Evolutionary conservation across 129 eudicot genomes (phyloP), one percentile per base, ranked within the genome.

Genomic region (Sambucus nigra): DNA sequence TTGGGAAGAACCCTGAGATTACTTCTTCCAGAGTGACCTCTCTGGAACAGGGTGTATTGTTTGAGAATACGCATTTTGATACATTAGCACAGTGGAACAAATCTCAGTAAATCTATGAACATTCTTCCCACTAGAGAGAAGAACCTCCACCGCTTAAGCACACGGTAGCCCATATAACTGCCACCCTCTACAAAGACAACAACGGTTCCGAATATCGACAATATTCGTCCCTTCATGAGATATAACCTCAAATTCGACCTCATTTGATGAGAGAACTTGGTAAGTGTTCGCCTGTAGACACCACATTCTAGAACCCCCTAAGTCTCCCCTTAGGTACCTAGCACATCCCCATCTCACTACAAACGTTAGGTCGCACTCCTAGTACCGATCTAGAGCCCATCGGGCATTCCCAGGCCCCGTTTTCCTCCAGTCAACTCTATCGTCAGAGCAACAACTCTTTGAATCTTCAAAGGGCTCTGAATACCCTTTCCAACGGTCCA

Each of bases 41-140:
- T 88, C 91, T 0, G 94, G 94, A 32, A 88, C 69, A 0, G 96
- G 96, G 70, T 88, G 94, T 38, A 88, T 88, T 0, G 94, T 88
- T 46, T 88, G 91, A 0, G 96, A 88, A 56, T 88, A 88, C 0
- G 96, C 70, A 58, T 83, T 88, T 51, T 91, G 26, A 21, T 88
- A 88, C 4, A 76, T 68, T 2, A 87, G 79, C 11, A 88, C 83
- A 0, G 94, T 88, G 48, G 80, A 88, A 54, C 94, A 88, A n/a
- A 84, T 77, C 76, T 88, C 96, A 3, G 96, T 77, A 57, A 80
- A 88, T 7, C 96, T 68, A 38, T 88, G 94, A 11, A 83, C 96
- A 28, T 80, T 88, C 70, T 88, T 94, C 51, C 96, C 54, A 60
- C 96, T 83, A 7, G 94, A 88, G 5, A 88, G 83, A 2, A 88